phyloP scores from a whole-genome alignment of 306 rosid genomes.

The Argentina anserina region DNA sequence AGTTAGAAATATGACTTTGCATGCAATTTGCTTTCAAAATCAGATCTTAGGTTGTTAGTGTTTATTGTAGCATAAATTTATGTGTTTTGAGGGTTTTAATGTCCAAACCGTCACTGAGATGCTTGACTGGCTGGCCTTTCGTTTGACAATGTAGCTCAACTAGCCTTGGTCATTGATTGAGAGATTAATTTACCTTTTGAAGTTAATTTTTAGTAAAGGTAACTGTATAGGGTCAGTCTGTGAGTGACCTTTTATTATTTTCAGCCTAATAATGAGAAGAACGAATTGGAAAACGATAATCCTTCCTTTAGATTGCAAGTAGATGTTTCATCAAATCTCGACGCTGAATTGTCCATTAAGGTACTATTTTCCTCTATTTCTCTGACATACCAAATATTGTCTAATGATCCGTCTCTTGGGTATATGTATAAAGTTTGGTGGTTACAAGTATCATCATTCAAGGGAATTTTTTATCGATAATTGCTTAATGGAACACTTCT shows the following conservation, averaged over 20 bases:
- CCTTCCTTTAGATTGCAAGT: constrained; percentile 53
- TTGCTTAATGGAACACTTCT: constrained; percentile 12
- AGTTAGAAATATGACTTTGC: not conserved
- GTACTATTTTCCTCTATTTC: constrained; percentile 33
- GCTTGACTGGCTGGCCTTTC: not conserved
- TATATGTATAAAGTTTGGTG: constrained; percentile 6
- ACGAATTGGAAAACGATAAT: constrained; percentile 29
- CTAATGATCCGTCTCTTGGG: constrained; percentile 22
- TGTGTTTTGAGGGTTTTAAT: not conserved
- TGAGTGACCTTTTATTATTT: constrained; percentile 29
- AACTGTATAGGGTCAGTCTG: not conserved
- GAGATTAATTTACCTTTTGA: not conserved
- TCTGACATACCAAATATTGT: constrained; percentile 17
- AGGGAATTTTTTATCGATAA: constrained; percentile 7
- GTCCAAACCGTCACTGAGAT: not conserved
- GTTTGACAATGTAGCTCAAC: not conserved
- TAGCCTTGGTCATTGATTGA: not conserved
- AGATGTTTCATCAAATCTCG: constrained; percentile 46
- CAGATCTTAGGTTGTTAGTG: not conserved
- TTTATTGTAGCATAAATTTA: not conserved
- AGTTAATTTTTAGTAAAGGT: not conserved
- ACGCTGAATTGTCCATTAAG: constrained; percentile 58
- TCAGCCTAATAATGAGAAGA: constrained; percentile 48
- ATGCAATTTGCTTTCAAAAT: not conserved
- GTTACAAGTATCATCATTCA: not conserved